Evolutionary conservation across 2,329 filamentous ascomycete genomes (phyloP).

Genomic region (Aspergillus ruber): DNA sequence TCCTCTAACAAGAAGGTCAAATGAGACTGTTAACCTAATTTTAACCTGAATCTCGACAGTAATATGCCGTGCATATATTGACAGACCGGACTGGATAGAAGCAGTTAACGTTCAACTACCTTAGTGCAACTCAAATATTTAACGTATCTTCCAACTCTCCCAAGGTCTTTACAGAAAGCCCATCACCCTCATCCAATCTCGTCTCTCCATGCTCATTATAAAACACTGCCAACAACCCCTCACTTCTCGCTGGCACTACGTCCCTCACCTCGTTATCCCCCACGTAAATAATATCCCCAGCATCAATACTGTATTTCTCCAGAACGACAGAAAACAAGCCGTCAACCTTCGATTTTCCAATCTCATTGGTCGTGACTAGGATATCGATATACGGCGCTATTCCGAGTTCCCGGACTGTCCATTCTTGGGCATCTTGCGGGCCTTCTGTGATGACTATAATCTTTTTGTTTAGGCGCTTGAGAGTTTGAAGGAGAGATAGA

Average conservation of each 20-base stretch:
- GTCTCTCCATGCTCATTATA: conserved; percentile 11
- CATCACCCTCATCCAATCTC: not conserved
- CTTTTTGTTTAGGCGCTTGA: conserved; percentile 34
- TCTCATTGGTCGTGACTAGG: conserved; percentile 28
- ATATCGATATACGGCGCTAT: conserved; percentile 21
- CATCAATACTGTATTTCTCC: conserved; percentile 13
- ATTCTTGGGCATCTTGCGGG: conserved; percentile 43
- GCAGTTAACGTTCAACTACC: not conserved
- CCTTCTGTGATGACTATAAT: conserved; percentile 44
- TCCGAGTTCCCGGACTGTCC: conserved; percentile 33
- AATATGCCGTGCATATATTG: not conserved
- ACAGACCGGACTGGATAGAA: not conserved
- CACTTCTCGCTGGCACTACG: conserved; percentile 17
- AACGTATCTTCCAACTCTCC: not conserved
- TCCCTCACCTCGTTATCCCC: conserved; percentile 24
- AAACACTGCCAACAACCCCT: conserved; percentile 18
- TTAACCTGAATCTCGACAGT: not conserved
- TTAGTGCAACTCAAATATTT: not conserved
- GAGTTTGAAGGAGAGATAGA: conserved; percentile 24
- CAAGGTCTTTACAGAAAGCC: not conserved
- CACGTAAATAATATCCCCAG: conserved; percentile 19
- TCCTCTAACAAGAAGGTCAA: not conserved
- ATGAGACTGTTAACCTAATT: not conserved
- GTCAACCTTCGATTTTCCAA: conserved; percentile 26
- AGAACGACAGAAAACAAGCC: conserved; percentile 23